phyloP scores from a whole-genome alignment of 495 filamentous ascomycete species.

The Lophiostoma macrostomum region DNA sequence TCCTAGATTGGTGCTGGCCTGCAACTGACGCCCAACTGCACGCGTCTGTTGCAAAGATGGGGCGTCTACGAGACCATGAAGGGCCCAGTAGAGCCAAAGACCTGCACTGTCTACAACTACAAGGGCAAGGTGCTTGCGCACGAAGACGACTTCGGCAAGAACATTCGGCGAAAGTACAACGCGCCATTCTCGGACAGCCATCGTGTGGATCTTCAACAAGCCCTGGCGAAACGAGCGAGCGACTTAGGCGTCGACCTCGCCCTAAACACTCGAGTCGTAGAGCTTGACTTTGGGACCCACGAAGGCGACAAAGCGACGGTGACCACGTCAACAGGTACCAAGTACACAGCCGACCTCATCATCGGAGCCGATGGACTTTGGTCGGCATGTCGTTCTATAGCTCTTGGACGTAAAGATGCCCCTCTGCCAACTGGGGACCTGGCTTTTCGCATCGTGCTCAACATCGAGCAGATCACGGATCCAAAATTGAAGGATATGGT shows the following conservation, averaged over 20 bases:
- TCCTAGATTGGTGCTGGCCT: constrained; percentile 38
- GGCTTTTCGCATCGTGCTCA: constrained; percentile 62
- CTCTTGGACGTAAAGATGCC: constrained; percentile 26
- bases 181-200: constrained; percentile 39
- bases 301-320: neutral
- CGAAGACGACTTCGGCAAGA: constrained; percentile 31
- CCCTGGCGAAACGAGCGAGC: constrained; percentile 29
- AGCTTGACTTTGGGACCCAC: neutral
- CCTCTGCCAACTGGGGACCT: constrained; percentile 61
- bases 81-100: constrained; percentile 5
- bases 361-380: constrained; percentile 41
- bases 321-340: neutral
- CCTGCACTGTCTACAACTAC: constrained; percentile 22
- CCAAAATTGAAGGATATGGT: constrained; percentile 50
- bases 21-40: constrained; percentile 38
- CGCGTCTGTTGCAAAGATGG: constrained; percentile 34
- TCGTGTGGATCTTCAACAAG: constrained; percentile 38
- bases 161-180: constrained; percentile 32
- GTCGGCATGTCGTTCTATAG: constrained; percentile 38
- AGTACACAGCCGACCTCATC: constrained; percentile 36
- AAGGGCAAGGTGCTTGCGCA: constrained; percentile 35
- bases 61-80: constrained; percentile 24
- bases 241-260: constrained; percentile 34
- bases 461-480: constrained; percentile 52
- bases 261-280: constrained; percentile 11